A percentile compares a stretch with the other conserved stretches of the same genome.
Evolutionary conservation across 148 eudicot species (phyloP).

Genomic region (Camellia japonica): DNA sequence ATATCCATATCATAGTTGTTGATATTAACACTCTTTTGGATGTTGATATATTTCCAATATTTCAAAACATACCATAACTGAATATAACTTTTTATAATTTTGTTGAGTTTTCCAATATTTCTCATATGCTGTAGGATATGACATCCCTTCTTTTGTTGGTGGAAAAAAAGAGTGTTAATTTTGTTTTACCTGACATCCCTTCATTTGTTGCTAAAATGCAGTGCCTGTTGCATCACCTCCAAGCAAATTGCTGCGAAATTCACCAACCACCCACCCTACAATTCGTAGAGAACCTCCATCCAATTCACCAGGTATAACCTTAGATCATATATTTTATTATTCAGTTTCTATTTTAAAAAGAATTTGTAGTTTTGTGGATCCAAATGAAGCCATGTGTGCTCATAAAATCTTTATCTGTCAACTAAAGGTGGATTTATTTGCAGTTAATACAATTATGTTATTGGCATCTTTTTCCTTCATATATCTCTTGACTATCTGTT

Average conservation of each 20-base stretch:
- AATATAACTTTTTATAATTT: too few species aligned
- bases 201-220: too few species aligned
- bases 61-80: too few species aligned
- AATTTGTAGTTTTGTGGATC: background rate
- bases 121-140: too few species aligned
- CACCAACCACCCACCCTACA: slow-evolving; percentile 23
- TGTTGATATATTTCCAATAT: background rate
- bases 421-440: background rate
- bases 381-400: background rate
- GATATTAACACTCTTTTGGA: background rate
- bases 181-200: too few species aligned
- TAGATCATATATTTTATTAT: background rate
- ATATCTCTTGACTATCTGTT: background rate
- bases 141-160: too few species aligned
- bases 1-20: too few species aligned
- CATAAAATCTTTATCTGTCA: background rate
- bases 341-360: background rate
- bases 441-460: slow-evolving; percentile 1
- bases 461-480: background rate
- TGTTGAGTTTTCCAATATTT: too few species aligned
- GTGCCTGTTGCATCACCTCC: slow-evolving; percentile 30
- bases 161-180: too few species aligned
- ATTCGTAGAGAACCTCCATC: slow-evolving; percentile 20
- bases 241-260: slow-evolving; percentile 19
- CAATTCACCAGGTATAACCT: slow-evolving; percentile 25